A percentile compares a stretch with the other conserved stretches of the same genome.
Conservation (phyloP, 129 eudicot species). For the Sambucus nigra region DNA sequence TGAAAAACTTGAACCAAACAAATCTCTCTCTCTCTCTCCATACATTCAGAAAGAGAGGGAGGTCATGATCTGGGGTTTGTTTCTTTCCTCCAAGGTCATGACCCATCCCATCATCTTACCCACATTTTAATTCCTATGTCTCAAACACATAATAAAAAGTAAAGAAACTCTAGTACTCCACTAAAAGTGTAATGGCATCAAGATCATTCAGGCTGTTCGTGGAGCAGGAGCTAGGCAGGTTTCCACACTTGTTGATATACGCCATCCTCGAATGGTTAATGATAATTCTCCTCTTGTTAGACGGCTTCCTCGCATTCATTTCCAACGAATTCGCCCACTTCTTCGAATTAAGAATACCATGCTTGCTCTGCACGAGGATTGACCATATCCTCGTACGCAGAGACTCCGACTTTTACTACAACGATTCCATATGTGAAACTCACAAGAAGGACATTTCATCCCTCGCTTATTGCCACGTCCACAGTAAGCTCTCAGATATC, state of each 20-base stretch:
- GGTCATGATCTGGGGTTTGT: slow-evolving; percentile 36
- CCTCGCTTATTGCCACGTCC: slow-evolving; percentile 76
- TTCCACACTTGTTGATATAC: slow-evolving; percentile 49
- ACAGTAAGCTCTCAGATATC: slow-evolving; percentile 54
- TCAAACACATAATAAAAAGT: too few relatives aligned
- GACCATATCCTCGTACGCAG: slow-evolving; percentile 41
- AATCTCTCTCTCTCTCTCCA: slow-evolving; percentile 12
- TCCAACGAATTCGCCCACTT: slow-evolving; percentile 45
- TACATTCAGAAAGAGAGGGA: slow-evolving; percentile 14
- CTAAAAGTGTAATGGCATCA: slow-evolving; percentile 11
- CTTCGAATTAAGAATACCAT: slow-evolving; percentile 54
- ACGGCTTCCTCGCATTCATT: slow-evolving; percentile 45
- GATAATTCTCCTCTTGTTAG: slow-evolving; percentile 45
- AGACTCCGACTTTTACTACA: slow-evolving; percentile 35
- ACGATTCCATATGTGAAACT: slow-evolving; percentile 58
- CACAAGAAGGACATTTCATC: slow-evolving; percentile 82
- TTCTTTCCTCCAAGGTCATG: slow-evolving; percentile 19
- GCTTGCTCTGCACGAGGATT: slow-evolving; percentile 73
- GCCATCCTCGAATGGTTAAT: slow-evolving; percentile 63
- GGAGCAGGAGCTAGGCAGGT: slow-evolving; percentile 51
- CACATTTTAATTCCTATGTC: neutral
- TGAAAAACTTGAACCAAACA: slow-evolving; percentile 13
- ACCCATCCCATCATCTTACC: slow-evolving; percentile 9
- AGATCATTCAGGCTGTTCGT: slow-evolving; percentile 33
- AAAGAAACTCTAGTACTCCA: too few relatives aligned